These are phyloP conservation scores for Plantago rigida DNA, from an alignment of 305 asterid species.

Conservation along the genomic window DNA sequence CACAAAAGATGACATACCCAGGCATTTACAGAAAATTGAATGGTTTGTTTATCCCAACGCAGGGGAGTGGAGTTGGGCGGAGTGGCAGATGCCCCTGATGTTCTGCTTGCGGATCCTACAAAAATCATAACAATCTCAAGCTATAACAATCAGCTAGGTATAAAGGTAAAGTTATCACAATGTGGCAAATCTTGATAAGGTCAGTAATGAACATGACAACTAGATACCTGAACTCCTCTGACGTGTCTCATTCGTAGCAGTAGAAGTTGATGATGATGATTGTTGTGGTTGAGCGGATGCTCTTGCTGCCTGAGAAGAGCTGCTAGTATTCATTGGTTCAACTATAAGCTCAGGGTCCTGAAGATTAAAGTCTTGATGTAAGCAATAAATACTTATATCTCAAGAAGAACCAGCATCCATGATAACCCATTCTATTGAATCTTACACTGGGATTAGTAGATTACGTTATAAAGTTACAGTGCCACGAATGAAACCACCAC, in stretches of 20 bases:
- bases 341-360: slow-evolving; percentile 81
- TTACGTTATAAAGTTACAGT: too few relatives aligned
- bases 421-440: slow-evolving; percentile 14
- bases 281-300: slow-evolving; percentile 43
- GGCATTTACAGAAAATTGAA: slow-evolving; percentile 86
- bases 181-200: too few relatives aligned
- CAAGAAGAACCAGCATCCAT: slow-evolving; percentile 4
- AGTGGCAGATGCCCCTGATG: slow-evolving; percentile 55
- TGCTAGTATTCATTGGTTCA: slow-evolving; percentile 59
- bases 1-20: slow-evolving; percentile 53
- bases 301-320: slow-evolving; percentile 54
- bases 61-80: slow-evolving; percentile 45
- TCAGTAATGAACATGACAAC: background rate
- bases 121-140: slow-evolving; percentile 19
- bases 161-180: too few relatives aligned
- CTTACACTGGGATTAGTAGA: background rate
- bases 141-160: slow-evolving; percentile 13
- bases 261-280: slow-evolving; percentile 43
- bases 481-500: too few relatives aligned
- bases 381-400: slow-evolving; percentile 15
- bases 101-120: slow-evolving; percentile 61
- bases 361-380: slow-evolving; percentile 9
- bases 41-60: slow-evolving; percentile 68
- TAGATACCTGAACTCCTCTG: slow-evolving; percentile 49
- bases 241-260: slow-evolving; percentile 43